Percentiles rank a stretch among this genome's conserved stretches.
Evolutionary conservation across 345 rosid genomes (phyloP).

Genomic region (Brassica cretica): DNA sequence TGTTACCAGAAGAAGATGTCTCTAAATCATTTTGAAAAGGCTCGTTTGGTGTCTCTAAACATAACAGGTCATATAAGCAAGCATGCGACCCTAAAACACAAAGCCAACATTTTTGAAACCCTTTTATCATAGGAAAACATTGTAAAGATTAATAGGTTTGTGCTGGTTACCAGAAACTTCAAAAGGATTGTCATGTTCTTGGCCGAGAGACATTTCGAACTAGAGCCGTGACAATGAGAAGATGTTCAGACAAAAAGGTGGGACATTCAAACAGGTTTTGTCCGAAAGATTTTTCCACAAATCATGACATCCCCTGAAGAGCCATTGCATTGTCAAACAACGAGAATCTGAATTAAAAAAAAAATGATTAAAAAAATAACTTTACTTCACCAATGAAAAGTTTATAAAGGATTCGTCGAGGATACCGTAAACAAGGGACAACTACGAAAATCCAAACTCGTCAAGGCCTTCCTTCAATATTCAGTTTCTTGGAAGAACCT

Average conservation of each 20-base stretch:
- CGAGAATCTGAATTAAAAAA: background rate
- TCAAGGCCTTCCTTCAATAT: slow-evolving; percentile 15
- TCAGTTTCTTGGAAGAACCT: slow-evolving; percentile 23
- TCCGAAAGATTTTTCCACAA: background rate
- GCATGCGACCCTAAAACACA: slow-evolving; percentile 44
- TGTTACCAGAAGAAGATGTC: slow-evolving; percentile 51
- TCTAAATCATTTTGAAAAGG: slow-evolving; percentile 34
- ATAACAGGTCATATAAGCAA: slow-evolving; percentile 61
- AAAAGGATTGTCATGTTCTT: slow-evolving; percentile 43
- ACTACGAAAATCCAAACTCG: slow-evolving; percentile 18
- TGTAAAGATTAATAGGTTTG: background rate
- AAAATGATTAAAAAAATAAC: no score
- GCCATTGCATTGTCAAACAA: slow-evolving; percentile 20
- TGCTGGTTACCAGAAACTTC: slow-evolving; percentile 47
- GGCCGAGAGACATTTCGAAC: slow-evolving; percentile 58
- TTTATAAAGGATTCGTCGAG: background rate
- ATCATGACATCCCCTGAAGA: slow-evolving; percentile 26
- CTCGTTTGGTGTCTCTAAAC: slow-evolving; percentile 46
- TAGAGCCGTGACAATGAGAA: slow-evolving; percentile 26
- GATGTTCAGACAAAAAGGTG: slow-evolving; percentile 22
- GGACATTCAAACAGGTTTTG: slow-evolving; percentile 30
- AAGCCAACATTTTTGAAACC: background rate
- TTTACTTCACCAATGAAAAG: slow-evolving; percentile 9
- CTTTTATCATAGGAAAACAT: background rate
- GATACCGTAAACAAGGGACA: slow-evolving; percentile 22